Base-by-base conservation (phyloP, 106 monocot species). In the Apostasia shenzhenica region DNA sequence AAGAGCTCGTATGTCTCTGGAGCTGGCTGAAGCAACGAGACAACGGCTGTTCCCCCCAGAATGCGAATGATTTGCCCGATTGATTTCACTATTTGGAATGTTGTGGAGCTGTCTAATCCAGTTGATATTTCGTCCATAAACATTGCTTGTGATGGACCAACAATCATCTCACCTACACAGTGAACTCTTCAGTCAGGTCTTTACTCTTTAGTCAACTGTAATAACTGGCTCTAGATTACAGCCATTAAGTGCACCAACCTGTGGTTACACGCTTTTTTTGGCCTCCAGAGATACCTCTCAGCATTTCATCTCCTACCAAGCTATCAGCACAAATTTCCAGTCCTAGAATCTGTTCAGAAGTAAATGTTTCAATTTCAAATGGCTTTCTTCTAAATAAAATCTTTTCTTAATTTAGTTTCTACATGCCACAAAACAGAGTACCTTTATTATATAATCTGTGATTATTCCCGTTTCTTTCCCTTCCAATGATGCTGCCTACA, bases 181-280 rank as follows among this genome's bases (percentile, higher is more conserved):
- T 46, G 8, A 14, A 48, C 5, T 6, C 8, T 1, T 45, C 26
- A 2, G 55, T 14, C 1, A 26, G 2, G 8, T 69, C 42, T 11
- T 14, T 14, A 55, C 26, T 26, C 26, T 26, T 26, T 26, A 7
- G 12, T 10, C 42, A 48, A 72, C 14, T 7, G 51, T 5, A 5
- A 14, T 6, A 41, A 52, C 11, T 52, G 4, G 5, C 11, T 13
- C 40, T 57, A 61, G 41, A 1, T 0, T 5, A 43, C 3, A 41
- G 41, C 5, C 39, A 61, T 1, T 5, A 40, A 14, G 14, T 12
- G n/a, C 5, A 2, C 42, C 3, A 56, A 88, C 88, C 84, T 82
- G 84, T 84, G 5, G 88, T 88, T 47, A 88, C 84, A 69, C 88
- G 81, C 67, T 81, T 88, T 59, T 48, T 81, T 70, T 88, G 84